Conservation (phyloP, 73 alveolate genomes). For the Breviolum minutum region DNA sequence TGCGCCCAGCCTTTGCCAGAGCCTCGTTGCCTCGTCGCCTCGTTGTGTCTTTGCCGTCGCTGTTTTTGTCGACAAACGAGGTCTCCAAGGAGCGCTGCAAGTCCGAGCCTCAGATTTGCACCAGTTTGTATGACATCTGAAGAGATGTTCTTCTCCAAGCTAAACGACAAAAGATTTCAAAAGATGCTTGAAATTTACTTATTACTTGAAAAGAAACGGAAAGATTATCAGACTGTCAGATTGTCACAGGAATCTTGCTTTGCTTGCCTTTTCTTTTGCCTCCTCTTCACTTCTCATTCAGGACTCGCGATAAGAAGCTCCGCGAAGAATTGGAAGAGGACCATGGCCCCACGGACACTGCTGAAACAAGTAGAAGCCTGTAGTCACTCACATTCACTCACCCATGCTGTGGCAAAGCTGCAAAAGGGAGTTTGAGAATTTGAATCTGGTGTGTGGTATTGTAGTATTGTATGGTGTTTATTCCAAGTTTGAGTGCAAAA, state of each 20-base stretch:
- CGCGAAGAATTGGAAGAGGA: slow-evolving; percentile 24
- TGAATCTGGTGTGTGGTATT: no score
- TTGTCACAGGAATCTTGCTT: no score
- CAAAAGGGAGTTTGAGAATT: no score
- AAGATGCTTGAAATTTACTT: neutral
- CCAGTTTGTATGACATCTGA: no score
- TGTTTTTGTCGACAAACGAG: neutral
- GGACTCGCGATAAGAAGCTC: neutral
- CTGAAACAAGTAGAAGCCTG: no score
- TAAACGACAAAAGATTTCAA: neutral
- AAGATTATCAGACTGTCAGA: no score
- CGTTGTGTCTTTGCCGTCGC: neutral
- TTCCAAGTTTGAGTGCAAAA: no score
- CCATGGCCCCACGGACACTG: no score
- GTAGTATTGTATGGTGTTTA: neutral
- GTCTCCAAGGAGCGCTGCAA: slow-evolving; percentile 20
- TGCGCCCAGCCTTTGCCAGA: slow-evolving; percentile 15
- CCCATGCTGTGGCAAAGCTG: no score
- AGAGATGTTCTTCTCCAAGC: no score
- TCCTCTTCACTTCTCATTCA: neutral
- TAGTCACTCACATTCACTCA: no score
- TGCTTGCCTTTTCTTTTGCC: no score
- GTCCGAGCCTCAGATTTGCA: neutral
- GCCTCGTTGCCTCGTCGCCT: neutral
- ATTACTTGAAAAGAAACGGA: neutral